Conservation (phyloP, 305 asterid species). For the Plantago coronopus region DNA sequence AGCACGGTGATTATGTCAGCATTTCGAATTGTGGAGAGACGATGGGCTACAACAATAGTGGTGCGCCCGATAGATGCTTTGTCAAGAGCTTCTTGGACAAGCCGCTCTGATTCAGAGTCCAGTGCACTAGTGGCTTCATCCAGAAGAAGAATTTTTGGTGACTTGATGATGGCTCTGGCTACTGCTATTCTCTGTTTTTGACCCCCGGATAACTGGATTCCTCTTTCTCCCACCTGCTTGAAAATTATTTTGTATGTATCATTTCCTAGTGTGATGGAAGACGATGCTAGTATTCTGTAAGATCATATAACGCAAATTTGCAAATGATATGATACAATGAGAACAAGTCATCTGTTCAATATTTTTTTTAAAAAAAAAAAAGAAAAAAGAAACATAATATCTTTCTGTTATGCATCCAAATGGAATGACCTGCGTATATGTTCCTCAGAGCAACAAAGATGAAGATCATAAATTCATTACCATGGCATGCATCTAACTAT, state of each 20-base stretch:
- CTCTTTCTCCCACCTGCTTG: constrained; percentile 90
- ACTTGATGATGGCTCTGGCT: constrained; percentile 79
- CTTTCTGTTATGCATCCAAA: no score
- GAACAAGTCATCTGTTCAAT: no score
- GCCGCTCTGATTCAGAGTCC: constrained; percentile 78
- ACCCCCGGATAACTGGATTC: constrained; percentile 92
- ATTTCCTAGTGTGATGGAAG: no score
- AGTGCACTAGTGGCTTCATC: constrained; percentile 98
- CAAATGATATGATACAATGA: no score
- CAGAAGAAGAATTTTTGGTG: constrained; percentile 78
- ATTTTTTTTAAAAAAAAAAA: no score
- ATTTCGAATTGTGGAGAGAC: constrained; percentile 83
- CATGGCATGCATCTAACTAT: no score
- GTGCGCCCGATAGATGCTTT: constrained; percentile 81
- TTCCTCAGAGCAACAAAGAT: no score
- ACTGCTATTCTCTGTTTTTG: constrained; percentile 94
- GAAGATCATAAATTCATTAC: no score
- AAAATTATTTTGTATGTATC: no score
- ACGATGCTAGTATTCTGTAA: constrained; percentile 44
- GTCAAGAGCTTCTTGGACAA: constrained; percentile 86
- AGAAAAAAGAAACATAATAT: no score
- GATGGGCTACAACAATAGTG: constrained; percentile 81
- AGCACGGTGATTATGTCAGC: constrained; percentile 76
- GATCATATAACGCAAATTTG: constrained; percentile 63
- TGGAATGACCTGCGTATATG: no score